phyloP scores from a whole-genome alignment of 345 rosid genomes.

The Eucalyptus erythrocorys region DNA sequence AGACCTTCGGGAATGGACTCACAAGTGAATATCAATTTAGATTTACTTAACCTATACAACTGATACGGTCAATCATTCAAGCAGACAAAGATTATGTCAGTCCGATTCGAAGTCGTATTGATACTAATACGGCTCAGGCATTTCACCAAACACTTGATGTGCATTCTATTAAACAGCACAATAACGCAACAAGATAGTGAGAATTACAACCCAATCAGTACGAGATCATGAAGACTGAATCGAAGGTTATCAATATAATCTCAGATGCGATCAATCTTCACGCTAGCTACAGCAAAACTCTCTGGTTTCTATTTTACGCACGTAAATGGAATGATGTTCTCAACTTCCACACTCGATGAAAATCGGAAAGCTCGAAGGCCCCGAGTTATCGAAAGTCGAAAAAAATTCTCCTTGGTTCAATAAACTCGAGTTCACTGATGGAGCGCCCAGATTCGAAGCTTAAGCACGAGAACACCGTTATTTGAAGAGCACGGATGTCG shows the following conservation, averaged over 20 bases:
- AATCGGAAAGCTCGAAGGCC: no score
- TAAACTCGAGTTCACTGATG: neutral
- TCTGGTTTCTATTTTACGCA: no score
- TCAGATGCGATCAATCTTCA: neutral
- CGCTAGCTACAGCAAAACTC: neutral
- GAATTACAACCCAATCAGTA: fast-evolving
- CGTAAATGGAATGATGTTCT: neutral
- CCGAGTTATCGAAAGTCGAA: neutral
- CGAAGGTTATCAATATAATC: fast-evolving
- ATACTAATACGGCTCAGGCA: neutral
- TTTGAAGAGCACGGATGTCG: neutral
- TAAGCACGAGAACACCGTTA: fast-evolving
- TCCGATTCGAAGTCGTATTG: no score
- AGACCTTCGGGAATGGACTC: no score
- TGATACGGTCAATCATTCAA: neutral
- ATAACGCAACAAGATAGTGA: fast-evolving
- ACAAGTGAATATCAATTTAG: no score
- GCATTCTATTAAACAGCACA: neutral
- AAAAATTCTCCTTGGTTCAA: neutral
- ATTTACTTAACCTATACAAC: neutral
- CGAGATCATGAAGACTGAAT: neutral
- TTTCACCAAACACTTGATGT: neutral
- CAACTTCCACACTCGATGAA: neutral
- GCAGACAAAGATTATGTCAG: neutral
- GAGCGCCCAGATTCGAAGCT: neutral